Conservation (phyloP, 768 basidiomycete genomes). For the Pleurotus salmoneostramineus region DNA sequence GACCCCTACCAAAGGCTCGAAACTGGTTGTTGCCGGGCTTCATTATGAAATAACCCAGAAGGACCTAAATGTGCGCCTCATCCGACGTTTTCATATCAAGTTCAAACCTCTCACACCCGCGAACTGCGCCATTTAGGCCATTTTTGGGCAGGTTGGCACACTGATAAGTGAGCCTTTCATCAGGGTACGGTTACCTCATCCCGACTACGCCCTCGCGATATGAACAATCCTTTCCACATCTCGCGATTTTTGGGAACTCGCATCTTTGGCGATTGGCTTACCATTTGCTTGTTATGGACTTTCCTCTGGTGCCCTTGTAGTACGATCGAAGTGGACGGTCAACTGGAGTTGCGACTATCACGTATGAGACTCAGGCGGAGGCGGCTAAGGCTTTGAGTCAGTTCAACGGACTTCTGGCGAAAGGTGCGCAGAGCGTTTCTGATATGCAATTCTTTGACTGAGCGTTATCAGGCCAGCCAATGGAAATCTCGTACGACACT, state of each 20-base stretch:
- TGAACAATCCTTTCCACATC: conserved; percentile 34
- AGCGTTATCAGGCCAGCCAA: conserved; percentile 62
- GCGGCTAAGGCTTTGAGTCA: conserved; percentile 82
- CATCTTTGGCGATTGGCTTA: conserved; percentile 35
- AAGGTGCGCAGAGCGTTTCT: conserved; percentile 49
- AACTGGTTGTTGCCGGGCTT: conserved; percentile 79
- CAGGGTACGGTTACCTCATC: conserved; percentile 81
- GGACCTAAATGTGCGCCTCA: conserved; percentile 73
- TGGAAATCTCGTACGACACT: conserved; percentile 64
- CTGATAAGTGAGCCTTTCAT: conserved; percentile 90
- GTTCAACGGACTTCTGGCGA: conserved; percentile 83
- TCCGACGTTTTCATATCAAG: conserved; percentile 5
- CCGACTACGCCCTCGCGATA: conserved; percentile 56
- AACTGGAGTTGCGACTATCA: conserved; percentile 74
- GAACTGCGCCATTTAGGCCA: conserved; percentile 44
- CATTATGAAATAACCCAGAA: conserved; percentile 91
- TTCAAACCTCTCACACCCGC: background rate
- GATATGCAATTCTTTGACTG: conserved; percentile 4
- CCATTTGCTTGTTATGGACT: conserved; percentile 15
- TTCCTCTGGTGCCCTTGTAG: conserved; percentile 47
- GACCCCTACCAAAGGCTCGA: conserved; percentile 36
- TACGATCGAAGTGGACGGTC: conserved; percentile 96
- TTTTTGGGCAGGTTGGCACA: conserved; percentile 91
- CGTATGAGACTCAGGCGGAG: conserved; percentile 75
- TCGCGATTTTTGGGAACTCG: conserved; percentile 21